Percentiles rank a stretch among this genome's conserved stretches.
phyloP scores from a whole-genome alignment of 129 eudicot species.

The Dittrichia graveolens region DNA sequence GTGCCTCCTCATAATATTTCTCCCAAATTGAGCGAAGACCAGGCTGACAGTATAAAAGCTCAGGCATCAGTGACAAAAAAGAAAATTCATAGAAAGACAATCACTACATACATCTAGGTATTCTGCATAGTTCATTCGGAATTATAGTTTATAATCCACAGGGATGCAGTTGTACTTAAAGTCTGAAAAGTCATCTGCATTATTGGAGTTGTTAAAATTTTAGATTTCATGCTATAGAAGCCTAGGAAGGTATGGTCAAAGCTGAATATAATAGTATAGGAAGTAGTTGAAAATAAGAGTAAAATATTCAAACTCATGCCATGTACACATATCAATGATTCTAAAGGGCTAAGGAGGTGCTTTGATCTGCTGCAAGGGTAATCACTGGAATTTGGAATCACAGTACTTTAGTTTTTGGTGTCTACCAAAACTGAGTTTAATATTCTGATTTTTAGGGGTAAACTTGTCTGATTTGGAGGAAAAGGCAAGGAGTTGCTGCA shows the following conservation, averaged over 20 bases:
- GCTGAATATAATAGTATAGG: neutral
- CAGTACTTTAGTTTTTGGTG: neutral
- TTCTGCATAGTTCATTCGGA: neutral
- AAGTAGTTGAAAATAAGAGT: neutral
- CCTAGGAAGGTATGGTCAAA: constrained; percentile 13
- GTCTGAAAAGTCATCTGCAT: constrained; percentile 10
- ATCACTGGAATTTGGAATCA: neutral
- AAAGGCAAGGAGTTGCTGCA: neutral
- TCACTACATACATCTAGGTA: neutral
- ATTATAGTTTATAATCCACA: constrained; percentile 7
- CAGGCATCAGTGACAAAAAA: constrained; percentile 26
- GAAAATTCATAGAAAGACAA: neutral
- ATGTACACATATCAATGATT: neutral
- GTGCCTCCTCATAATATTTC: constrained; percentile 98
- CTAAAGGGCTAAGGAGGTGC: neutral
- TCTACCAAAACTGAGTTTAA: neutral
- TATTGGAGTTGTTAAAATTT: neutral
- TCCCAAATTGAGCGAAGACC: constrained; percentile 99
- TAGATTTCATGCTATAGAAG: neutral
- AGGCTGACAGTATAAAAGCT: constrained; percentile 53
- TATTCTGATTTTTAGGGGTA: neutral
- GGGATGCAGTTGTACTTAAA: neutral
- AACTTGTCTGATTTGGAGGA: neutral
- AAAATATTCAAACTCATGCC: neutral
- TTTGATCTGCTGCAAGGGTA: neutral